These are phyloP conservation scores for Lasiodiplodia gonubiensis DNA, from an alignment of 2,329 filamentous ascomycete genomes.

Conservation along the genomic window DNA sequence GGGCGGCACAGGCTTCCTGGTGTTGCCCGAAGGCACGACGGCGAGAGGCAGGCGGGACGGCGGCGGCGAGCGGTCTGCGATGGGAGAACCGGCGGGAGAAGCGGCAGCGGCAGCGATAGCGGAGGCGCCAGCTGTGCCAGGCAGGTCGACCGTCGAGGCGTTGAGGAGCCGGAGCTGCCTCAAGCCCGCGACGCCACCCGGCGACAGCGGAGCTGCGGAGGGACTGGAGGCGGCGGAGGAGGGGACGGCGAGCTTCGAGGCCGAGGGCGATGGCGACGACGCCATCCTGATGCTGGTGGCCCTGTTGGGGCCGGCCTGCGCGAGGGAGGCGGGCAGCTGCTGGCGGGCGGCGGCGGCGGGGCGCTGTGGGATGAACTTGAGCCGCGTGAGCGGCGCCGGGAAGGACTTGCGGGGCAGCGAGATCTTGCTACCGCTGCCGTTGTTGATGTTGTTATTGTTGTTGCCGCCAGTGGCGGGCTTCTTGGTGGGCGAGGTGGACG, in stretches of 20 bases:
- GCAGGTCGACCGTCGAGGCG: constrained; percentile 12
- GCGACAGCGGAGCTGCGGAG: neutral
- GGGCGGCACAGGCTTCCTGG: neutral
- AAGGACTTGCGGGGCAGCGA: constrained; percentile 10
- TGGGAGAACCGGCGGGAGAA: too few species aligned
- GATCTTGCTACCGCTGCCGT: neutral
- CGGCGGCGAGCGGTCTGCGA: neutral
- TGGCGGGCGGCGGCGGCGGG: neutral
- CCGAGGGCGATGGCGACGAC: neutral
- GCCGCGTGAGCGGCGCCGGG: constrained; percentile 17
- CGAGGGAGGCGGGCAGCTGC: constrained; percentile 1
- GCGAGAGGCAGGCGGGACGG: neutral
- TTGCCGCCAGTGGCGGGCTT: neutral
- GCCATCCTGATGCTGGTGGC: constrained; percentile 8
- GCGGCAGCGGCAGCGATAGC: neutral
- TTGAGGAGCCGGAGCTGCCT: constrained; percentile 21
- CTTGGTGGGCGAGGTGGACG: neutral
- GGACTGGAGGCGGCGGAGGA: neutral
- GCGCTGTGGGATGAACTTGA: constrained; percentile 20
- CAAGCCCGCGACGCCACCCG: neutral
- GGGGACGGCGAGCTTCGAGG: neutral
- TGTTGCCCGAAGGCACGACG: neutral
- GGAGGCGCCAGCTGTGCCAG: neutral
- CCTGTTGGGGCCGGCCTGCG: neutral
- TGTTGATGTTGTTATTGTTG: too few species aligned